phyloP scores from a whole-genome alignment of 306 rosid genomes.

The Spatholobus suberectus region DNA sequence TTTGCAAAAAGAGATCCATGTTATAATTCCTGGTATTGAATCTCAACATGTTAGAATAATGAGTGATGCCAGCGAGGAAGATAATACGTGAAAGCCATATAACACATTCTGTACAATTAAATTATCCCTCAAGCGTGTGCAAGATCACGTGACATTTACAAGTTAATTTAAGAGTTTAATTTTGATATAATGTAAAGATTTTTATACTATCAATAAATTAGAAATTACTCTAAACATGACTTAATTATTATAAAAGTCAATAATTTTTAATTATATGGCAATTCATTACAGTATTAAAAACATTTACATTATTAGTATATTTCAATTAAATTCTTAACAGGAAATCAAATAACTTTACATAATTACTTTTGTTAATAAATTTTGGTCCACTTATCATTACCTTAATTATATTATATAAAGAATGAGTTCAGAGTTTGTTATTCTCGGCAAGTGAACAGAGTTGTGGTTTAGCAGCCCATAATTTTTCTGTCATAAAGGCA shows the following conservation, averaged over 20 bases:
- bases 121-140: slow-evolving; percentile 3
- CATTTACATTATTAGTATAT: background rate
- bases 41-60: slow-evolving; percentile 33
- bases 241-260: too few species aligned
- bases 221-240: too few species aligned
- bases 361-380: background rate
- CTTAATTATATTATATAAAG: background rate
- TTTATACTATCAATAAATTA: too few species aligned
- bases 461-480: slow-evolving; percentile 38
- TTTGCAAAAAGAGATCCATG: slow-evolving; percentile 8
- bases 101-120: background rate
- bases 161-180: background rate
- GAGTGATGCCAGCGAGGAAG: slow-evolving; percentile 26
- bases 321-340: background rate
- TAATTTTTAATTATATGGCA: too few species aligned
- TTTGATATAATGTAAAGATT: background rate
- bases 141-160: slow-evolving; percentile 13
- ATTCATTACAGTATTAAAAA: background rate
- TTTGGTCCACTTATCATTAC: slow-evolving; percentile 27
- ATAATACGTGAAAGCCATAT: slow-evolving; percentile 26
- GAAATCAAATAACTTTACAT: background rate
- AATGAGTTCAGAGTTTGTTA: slow-evolving; percentile 29
- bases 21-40: slow-evolving; percentile 11
- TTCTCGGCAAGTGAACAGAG: slow-evolving; percentile 29
- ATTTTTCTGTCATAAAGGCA: slow-evolving; percentile 58